A percentile compares a stretch with the other conserved stretches of the same genome.
Evolutionary conservation across 345 rosid species (phyloP).

Genomic region (Orychophragmus violaceus): DNA sequence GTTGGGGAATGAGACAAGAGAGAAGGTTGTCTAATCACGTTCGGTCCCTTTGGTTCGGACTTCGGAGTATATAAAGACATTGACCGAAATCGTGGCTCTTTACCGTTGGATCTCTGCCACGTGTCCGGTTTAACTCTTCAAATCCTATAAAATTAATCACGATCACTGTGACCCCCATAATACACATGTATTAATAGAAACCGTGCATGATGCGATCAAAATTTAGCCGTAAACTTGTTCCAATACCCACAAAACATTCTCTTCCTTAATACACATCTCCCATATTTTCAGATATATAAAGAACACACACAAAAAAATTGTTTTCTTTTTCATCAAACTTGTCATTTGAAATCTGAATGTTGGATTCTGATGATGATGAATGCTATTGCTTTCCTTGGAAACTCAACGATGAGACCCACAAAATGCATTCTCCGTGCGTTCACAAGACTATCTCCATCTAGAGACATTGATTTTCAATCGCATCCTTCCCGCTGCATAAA

Average conservation of each 20-base stretch:
- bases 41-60: not conserved
- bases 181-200: slow-evolving; percentile 20
- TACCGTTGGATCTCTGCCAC: not conserved
- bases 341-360: not conserved
- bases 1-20: not conserved
- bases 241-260: slow-evolving; percentile 23
- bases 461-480: not conserved
- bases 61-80: slow-evolving; percentile 3
- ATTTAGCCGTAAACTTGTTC: slow-evolving; percentile 7
- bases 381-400: slow-evolving; percentile 21
- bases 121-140: not conserved
- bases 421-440: slow-evolving; percentile 20
- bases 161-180: not conserved
- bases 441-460: slow-evolving; percentile 16
- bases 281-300: slow-evolving; percentile 8
- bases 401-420: slow-evolving; percentile 26
- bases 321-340: not conserved
- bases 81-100: not conserved
- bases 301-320: not conserved
- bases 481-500: not conserved
- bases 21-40: not conserved
- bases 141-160: not conserved
- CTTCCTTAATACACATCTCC: slow-evolving; percentile 9
- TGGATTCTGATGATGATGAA: slow-evolving; percentile 20
- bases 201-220: slow-evolving; percentile 12